Evolutionary conservation across 2,329 filamentous ascomycete species (phyloP), one percentile per base, ranked within the genome.

Genomic region (Bertia moriformis): DNA sequence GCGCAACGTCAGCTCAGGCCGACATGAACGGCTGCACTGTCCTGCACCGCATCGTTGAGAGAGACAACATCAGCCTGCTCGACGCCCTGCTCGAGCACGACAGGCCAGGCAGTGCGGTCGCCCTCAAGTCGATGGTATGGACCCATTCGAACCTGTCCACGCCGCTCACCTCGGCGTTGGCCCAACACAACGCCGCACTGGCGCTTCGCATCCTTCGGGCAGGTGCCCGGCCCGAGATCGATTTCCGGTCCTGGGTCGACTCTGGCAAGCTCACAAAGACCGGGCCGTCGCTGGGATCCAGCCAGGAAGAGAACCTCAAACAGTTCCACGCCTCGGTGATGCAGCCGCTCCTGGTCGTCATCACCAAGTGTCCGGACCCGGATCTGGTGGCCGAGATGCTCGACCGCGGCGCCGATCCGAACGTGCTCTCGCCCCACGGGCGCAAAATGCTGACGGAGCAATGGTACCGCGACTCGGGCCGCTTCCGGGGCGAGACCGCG

Each of bases 1-100:
- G 84, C 1, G 82, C 83, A 2, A 81, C 79, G 1, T 76, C 69
- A 20, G 73, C 79, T 1, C 84, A 91, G 53, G 84, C 78, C 1
- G 83, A 89, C 46, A 51, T 71, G 27, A 60, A 69, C 5, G 69
- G 75, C 3, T 60, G 66, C 19, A 87, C 83, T 2, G 74, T 71
- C 0, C 66, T 93, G 43, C 73, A 85, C 43, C 72, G 73, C 43
- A 72, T 74, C 40, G 66, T 80, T 1, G 60, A 66, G n/a, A 55
- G 62, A 14, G 61, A 67, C 2, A 65, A 69, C 18, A 43, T 48
- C 3, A 58, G 66, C 7, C 49, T 73, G 7, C 50, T 78, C 2
- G 63, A 74, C 29, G 47, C 58, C 1, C 52, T 78, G 2, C 57
- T 65, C 40, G 57, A 73, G 10, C 58, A 69, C 24, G 81, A 88